Conservation (phyloP, 306 rosid species). For the Quercus suber region DNA sequence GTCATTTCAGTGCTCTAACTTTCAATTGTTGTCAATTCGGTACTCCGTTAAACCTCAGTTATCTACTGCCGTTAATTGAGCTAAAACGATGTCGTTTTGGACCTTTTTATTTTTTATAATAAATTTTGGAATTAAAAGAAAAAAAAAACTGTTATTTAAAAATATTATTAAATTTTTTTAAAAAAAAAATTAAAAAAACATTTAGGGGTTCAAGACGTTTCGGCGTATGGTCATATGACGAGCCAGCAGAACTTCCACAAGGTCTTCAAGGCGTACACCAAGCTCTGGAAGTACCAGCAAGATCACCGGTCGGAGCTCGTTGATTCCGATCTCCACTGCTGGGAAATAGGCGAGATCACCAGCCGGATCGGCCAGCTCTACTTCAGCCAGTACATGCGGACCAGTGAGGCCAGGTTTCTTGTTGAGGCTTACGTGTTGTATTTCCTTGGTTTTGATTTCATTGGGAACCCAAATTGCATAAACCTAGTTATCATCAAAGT, state of each 20-base stretch:
- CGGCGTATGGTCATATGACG: slow-evolving; percentile 66
- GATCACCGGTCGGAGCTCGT: slow-evolving; percentile 70
- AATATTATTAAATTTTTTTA: too few species aligned
- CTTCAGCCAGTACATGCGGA: slow-evolving; percentile 92
- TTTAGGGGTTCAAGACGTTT: slow-evolving; percentile 73
- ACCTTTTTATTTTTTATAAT: too few species aligned
- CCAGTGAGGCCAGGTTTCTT: slow-evolving; percentile 76
- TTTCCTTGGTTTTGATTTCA: neutral
- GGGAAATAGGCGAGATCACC: slow-evolving; percentile 99
- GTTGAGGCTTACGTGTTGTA: slow-evolving; percentile 62
- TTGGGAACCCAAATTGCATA: slow-evolving; percentile 30
- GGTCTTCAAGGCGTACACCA: slow-evolving; percentile 88
- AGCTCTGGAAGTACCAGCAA: slow-evolving; percentile 94
- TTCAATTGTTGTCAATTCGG: too few species aligned
- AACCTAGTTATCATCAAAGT: slow-evolving; percentile 61
- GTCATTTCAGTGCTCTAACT: too few species aligned
- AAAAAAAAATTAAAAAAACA: too few species aligned
- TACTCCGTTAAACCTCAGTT: too few species aligned
- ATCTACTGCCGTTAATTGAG: too few species aligned
- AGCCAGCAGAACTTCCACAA: slow-evolving; percentile 71
- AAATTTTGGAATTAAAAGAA: too few species aligned
- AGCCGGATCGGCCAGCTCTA: slow-evolving; percentile 95
- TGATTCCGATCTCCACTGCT: slow-evolving; percentile 70
- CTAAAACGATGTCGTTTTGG: too few species aligned
- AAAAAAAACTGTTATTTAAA: too few species aligned